Evolutionary conservation across 306 rosid genomes (phyloP).

Genomic region (Lotus japonicus): DNA sequence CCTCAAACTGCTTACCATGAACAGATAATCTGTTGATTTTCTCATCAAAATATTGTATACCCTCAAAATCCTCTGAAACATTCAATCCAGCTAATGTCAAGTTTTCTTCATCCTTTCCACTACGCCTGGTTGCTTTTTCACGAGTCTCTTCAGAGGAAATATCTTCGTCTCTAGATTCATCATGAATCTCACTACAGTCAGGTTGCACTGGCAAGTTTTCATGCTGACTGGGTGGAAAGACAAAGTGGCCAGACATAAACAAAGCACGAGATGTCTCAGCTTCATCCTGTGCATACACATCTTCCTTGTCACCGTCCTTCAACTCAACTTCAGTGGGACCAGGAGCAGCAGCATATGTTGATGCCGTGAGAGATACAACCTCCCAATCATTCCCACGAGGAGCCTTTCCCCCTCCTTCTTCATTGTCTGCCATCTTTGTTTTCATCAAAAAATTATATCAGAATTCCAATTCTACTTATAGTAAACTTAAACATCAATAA

Average conservation of each 20-base stretch:
- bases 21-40: slow-evolving; percentile 43
- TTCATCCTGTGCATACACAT: slow-evolving; percentile 26
- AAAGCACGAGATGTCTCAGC: slow-evolving; percentile 76
- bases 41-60: slow-evolving; percentile 43
- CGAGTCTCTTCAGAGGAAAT: slow-evolving; percentile 33
- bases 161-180: slow-evolving; percentile 42
- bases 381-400: slow-evolving; percentile 94
- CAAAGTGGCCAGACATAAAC: slow-evolving; percentile 89
- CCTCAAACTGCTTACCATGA: slow-evolving; percentile 59
- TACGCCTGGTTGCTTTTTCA: slow-evolving; percentile 37
- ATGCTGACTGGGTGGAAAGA: slow-evolving; percentile 74
- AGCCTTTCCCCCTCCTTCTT: slow-evolving; percentile 52
- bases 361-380: slow-evolving; percentile 90
- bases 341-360: slow-evolving; percentile 91
- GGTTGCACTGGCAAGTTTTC: slow-evolving; percentile 81
- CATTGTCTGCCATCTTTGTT: slow-evolving; percentile 66
- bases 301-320: slow-evolving; percentile 39
- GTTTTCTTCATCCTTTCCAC: slow-evolving; percentile 63
- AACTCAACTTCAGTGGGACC: slow-evolving; percentile 48
- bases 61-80: slow-evolving; percentile 57
- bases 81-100: slow-evolving; percentile 43
- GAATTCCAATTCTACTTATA: slow-evolving; percentile 8
- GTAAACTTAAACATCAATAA: slow-evolving; percentile 2
- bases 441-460: slow-evolving; percentile 22
- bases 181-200: slow-evolving; percentile 36